Evolutionary conservation across 225 moss, liverwort and hornwort genomes (phyloP).

Genomic region (Straminergon stramineum): DNA sequence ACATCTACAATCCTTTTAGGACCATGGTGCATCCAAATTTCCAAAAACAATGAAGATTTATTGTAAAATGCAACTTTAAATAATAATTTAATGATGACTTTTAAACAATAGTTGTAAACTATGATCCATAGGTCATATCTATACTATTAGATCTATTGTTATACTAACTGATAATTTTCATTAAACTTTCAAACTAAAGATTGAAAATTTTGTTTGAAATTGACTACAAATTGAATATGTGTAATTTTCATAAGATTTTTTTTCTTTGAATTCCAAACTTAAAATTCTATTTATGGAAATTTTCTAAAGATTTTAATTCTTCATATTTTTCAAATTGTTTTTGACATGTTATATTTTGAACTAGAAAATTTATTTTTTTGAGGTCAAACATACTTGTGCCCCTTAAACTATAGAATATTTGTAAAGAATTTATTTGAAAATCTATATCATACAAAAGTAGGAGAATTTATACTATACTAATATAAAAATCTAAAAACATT

Average conservation of each 20-base stretch:
- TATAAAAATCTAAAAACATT: background rate
- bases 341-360: fast-evolving
- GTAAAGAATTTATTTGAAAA: background rate
- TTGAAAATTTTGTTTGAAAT: background rate
- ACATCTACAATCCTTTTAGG: background rate
- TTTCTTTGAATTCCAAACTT: background rate
- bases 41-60: background rate
- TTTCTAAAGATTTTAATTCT: background rate
- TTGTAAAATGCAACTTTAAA: background rate
- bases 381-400: background rate
- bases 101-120: background rate
- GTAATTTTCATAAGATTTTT: background rate
- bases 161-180: background rate
- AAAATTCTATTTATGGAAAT: background rate
- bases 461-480: background rate
- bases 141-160: fast-evolving
- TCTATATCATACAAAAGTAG: background rate
- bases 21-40: background rate
- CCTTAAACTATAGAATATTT: background rate
- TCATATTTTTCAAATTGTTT: background rate
- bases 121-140: background rate
- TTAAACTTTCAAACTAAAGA: background rate
- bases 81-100: background rate
- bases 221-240: background rate
- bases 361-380: background rate